Base-by-base conservation (phyloP, 805 yeast genomes). In the Starmerella ratchasimensis region DNA sequence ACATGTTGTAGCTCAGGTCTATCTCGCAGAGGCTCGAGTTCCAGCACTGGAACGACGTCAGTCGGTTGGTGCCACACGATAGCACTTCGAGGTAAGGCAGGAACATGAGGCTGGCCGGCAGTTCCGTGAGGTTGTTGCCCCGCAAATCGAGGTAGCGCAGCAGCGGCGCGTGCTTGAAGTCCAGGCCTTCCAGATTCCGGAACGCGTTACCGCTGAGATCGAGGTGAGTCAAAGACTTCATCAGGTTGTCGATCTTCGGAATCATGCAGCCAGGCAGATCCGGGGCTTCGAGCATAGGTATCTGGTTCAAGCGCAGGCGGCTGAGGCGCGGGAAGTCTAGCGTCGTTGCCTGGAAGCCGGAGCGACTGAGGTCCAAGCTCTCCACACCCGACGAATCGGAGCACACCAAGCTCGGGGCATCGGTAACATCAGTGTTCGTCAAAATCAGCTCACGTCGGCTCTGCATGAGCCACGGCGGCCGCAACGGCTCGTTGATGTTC, bases 131-230 rank as follows among this genome's bases (percentile, higher is more conserved):
- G 28, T 69, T 64, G 54, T 93, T 90, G 3, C 94, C 84, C 2
- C 94, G 73, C 32, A 90, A 59, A 53, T 90, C 82, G 46, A 90
- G 60, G 5, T 68, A 57, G 39, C 69, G 67, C 44, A 79, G 61
- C 31, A 62, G 58, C 1, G 33, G 62, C 53, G 55, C 79, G 56
- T 52, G 65, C 59, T 23, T 74, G 62, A 44, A 81, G 63, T 39
- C 72, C 64, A 11, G 65, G 4, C 37, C 40, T 3, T 35, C 36
- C 10, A 86, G 59, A 5, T 55, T 54, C 1, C 67, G 64, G 41
- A 84, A 60, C 48, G 79, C 78, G 54, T 86, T 86, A 53, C 81
- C 76, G 42, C 81, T 82, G 52, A 88, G 54, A 53, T 82, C 80
- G 30, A 88, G 63, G 25, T 74, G 66, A 16, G 72, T 69, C 48